phyloP scores from a whole-genome alignment of 371 early-diverging fungal species.

The Lichtheimia ramosa region DNA sequence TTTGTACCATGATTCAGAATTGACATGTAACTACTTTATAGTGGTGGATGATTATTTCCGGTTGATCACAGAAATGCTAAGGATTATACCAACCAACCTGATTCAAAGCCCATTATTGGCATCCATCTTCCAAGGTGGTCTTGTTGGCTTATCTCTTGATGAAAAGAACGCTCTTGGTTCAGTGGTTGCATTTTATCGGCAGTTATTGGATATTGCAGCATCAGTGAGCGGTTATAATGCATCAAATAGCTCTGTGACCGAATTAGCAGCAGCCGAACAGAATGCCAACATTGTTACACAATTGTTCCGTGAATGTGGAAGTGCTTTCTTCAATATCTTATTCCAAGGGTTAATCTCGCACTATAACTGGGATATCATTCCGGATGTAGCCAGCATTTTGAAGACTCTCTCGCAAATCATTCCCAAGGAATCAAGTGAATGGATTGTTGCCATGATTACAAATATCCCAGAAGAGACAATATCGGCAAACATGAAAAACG shows the following conservation, averaged over 20 bases:
- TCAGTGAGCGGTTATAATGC: constrained; percentile 20
- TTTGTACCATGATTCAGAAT: neutral
- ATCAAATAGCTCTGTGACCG: constrained; percentile 11
- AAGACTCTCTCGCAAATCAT: constrained; percentile 46
- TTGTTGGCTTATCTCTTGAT: constrained; percentile 62
- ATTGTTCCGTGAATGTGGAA: constrained; percentile 33
- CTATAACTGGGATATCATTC: constrained; percentile 54
- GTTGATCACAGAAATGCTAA: constrained; percentile 52
- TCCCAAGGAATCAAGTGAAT: constrained; percentile 38
- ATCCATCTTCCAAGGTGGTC: constrained; percentile 63
- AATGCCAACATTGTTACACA: constrained; percentile 29
- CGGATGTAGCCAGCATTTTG: constrained; percentile 48
- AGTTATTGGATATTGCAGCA: constrained; percentile 33
- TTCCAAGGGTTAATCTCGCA: constrained; percentile 50
- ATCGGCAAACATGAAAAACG: constrained; percentile 42
- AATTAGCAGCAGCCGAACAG: constrained; percentile 16
- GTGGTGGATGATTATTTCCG: constrained; percentile 75
- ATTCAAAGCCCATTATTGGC: constrained; percentile 58
- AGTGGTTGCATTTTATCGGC: constrained; percentile 55
- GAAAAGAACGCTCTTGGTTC: constrained; percentile 64
- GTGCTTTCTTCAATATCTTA: constrained; percentile 33
- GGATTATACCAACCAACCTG: constrained; percentile 59
- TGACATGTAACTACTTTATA: constrained; percentile 7
- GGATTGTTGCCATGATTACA: constrained; percentile 40
- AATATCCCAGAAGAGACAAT: constrained; percentile 49